Base-by-base conservation (phyloP, 176 grass and related monocot species). In the Lolium perenne region DNA sequence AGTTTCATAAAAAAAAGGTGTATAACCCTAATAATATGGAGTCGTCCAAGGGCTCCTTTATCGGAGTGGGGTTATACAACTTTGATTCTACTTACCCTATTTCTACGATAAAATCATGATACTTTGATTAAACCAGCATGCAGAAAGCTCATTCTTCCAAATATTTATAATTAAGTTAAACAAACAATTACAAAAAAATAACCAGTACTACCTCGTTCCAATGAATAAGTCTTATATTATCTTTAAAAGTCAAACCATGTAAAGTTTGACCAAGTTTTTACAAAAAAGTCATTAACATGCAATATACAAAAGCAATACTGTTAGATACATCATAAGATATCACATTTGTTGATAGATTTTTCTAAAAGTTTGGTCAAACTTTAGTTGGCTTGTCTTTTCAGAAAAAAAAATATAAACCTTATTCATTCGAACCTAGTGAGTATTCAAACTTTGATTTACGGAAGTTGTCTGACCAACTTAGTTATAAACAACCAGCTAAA, bases 11-110 rank as follows among this genome's bases (percentile, higher is more conserved):
- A 61, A 3, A 40, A 12, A 54, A 76, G 25, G 25, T 1, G 1
- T 50, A 55, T 69, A 51, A 83, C 17, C 13, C 8, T 87, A 69
- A 32, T 17, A 70, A 43, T 69, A 83, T 40, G 29, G n/a, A 84
- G 54, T 72, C 5, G 23, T 43, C 20, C 14, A 48, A 81, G 17
- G 48, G 18, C 43, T 77, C 38, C 7, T 83, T n/a, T 71, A 40
- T 57, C 17, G 15, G 17, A 16, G 10, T 62, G n/a, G 14, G 16
- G 49, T 35, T 71, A 82, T n/a, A 82, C 55, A 81, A 53, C 35
- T 71, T 82, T 63, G 18, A 82, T 56, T 20, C 29, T 71, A 82
- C 49, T 32, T 12, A 23, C 15, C 56, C 12, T 20, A 62, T 63
- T 63, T 62, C 16, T 25, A 20, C 3, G 23, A 56, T 87, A 10